phyloP scores from a whole-genome alignment of 352 stramenopile species.

The Phytopythium mirpurense region DNA sequence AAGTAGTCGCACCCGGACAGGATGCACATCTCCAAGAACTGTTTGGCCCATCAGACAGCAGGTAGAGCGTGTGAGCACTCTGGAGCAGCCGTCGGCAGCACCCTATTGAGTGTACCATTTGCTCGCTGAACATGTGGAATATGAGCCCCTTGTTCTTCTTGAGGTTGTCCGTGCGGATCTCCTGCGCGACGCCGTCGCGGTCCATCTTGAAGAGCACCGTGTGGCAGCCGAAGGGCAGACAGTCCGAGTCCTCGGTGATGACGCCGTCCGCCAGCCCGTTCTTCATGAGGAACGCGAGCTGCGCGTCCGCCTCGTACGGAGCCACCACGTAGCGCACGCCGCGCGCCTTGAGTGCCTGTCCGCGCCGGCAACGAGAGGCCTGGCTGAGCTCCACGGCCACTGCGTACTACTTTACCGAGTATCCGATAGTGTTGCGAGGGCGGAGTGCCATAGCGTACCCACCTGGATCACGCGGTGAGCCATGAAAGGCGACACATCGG shows the following conservation, averaged over 20 bases:
- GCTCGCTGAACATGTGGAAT: slow-evolving; percentile 80
- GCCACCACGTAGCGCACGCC: slow-evolving; percentile 92
- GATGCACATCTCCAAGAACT: slow-evolving; percentile 91
- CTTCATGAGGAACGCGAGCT: slow-evolving; percentile 90
- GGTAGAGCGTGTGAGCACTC: no score
- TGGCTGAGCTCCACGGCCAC: no score
- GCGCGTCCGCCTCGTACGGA: slow-evolving; percentile 97
- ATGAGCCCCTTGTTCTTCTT: slow-evolving; percentile 66
- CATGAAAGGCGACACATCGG: slow-evolving; percentile 78
- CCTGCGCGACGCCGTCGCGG: slow-evolving; percentile 74
- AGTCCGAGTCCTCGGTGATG: slow-evolving; percentile 96
- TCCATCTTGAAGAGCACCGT: slow-evolving; percentile 96
- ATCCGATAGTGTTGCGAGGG: no score
- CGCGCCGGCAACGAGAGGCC: not conserved
- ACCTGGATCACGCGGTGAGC: slow-evolving; percentile 76
- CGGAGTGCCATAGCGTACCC: not conserved
- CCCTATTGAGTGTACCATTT: no score
- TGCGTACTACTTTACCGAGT: no score
- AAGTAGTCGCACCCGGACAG: slow-evolving; percentile 90
- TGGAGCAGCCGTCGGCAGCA: no score
- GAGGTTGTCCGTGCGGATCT: slow-evolving; percentile 72
- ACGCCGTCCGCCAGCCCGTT: slow-evolving; percentile 87
- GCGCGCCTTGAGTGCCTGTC: slow-evolving; percentile 40
- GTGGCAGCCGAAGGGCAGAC: slow-evolving; percentile 89
- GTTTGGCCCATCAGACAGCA: not conserved